Base-by-base conservation (phyloP, 169 alveolate genomes). In the Fabrea salina region DNA sequence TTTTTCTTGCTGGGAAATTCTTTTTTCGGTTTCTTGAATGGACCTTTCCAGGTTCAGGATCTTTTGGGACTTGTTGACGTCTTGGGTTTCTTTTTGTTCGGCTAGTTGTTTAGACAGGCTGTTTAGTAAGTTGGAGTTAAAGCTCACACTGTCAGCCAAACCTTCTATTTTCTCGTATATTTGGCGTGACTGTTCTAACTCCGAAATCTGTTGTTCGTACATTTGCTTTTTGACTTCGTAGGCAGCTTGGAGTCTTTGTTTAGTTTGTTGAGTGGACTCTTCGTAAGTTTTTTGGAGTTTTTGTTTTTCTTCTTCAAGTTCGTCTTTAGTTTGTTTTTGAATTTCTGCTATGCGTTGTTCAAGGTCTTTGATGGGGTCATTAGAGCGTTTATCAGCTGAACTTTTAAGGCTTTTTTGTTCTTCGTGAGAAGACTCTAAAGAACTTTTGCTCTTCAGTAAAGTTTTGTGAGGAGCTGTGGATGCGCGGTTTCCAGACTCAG, bases 81-180 rank as follows among this genome's bases (percentile, higher is more conserved):
- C 74, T 1, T 33, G 22, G 50, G 8, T 51, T 61, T 61, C 74
- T 37, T 61, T 61, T 8, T 27, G 32, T 32, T 37, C 50, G 22
- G 11, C 25, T 13, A 61, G 50, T 37, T 61, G 16, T 13, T 16
- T 16, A 16, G 74, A 61, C 3, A 61, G 11, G 11, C 25, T 11
- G 50, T 61, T 37, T 1, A 61, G 11, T 27, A 61, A 61, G 25
- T 61, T 61, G 7, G 74, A n/a, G 74, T 37, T 61, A 61, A 61
- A 61, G 19, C 49, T 30, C 19, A 61, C 19, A 2, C 25, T 16
- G 49, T 61, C 74, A n/a, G 74, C n/a, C 32, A 61, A n/a, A 16
- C 7, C 39, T 30, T 61, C 41, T 13, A 61, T 27, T 37, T 61
- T 61, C 13, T 35, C 50, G 25, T 33, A 61, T 7, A 13, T 35